Percentiles rank a stretch among this genome's conserved stretches.
phyloP scores from a whole-genome alignment of 176 grass and related monocot genomes.

The Stipa capillata region DNA sequence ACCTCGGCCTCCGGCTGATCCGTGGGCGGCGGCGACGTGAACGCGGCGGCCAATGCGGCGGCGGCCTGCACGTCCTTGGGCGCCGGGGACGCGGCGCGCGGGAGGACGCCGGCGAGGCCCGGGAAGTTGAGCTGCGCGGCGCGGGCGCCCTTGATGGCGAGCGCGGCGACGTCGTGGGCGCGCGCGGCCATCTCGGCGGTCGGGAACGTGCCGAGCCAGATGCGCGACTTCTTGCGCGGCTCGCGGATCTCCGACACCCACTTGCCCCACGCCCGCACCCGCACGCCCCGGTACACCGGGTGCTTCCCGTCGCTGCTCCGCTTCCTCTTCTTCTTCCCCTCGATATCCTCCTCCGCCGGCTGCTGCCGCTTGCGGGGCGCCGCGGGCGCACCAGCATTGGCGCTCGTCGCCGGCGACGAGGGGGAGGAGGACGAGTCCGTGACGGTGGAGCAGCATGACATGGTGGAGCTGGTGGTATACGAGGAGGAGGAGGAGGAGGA shows the following conservation, averaged over 20 bases:
- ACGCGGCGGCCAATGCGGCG: constrained; percentile 68
- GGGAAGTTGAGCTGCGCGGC: constrained; percentile 90
- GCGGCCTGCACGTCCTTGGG: constrained; percentile 94
- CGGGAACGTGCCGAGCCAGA: constrained; percentile 94
- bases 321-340: constrained; percentile 27
- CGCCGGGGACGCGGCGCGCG: constrained; percentile 50
- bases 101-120: constrained; percentile 54
- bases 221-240: constrained; percentile 92
- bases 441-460: constrained; percentile 41
- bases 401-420: background rate
- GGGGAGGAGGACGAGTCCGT: constrained; percentile 37
- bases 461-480: constrained; percentile 25
- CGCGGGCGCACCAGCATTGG: constrained; percentile 27
- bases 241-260: constrained; percentile 99
- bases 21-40: background rate
- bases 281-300: constrained; percentile 74
- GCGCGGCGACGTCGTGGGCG: constrained; percentile 86
- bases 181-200: constrained; percentile 91
- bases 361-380: constrained; percentile 1
- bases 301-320: constrained; percentile 84
- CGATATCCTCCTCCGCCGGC: background rate
- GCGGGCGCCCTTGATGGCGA: constrained; percentile 74
- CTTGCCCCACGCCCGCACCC: constrained; percentile 97
- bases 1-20: no score
- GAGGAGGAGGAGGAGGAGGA: constrained; percentile 30